These are phyloP conservation scores for Gossypium davidsonii DNA, from an alignment of 441 rosid genomes.

Conservation along the genomic window DNA sequence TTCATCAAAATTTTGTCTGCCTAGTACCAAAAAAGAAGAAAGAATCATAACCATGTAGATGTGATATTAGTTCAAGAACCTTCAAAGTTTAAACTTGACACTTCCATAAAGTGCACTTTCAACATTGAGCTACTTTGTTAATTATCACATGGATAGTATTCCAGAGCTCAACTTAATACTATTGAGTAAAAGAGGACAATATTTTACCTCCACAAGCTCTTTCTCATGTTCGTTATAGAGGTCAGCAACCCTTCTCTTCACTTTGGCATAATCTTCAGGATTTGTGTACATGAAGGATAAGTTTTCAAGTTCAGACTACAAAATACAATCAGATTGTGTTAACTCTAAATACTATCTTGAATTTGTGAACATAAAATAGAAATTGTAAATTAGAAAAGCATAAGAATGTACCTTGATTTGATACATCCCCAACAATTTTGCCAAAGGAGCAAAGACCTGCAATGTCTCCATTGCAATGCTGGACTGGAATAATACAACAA, in stretches of 20 bases:
- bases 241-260: slow-evolving; percentile 72
- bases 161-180: neutral
- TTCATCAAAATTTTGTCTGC: slow-evolving; percentile 83
- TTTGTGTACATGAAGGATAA: slow-evolving; percentile 89
- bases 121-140: neutral
- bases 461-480: slow-evolving; percentile 93
- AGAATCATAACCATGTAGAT: neutral
- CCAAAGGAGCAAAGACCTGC: slow-evolving; percentile 94
- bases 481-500: slow-evolving; percentile 49
- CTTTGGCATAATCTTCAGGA: slow-evolving; percentile 77
- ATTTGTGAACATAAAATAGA: neutral
- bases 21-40: slow-evolving; percentile 26
- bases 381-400: neutral
- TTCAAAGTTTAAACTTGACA: neutral
- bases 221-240: slow-evolving; percentile 81
- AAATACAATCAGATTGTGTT: slow-evolving; percentile 6
- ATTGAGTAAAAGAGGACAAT: neutral
- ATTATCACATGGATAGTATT: neutral
- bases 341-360: slow-evolving; percentile 5
- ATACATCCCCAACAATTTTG: slow-evolving; percentile 94
- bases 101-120: neutral
- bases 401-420: slow-evolving; percentile 64
- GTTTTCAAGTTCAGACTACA: slow-evolving; percentile 97
- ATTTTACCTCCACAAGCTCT: slow-evolving; percentile 72
- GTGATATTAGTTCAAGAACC: slow-evolving; percentile 10